Percentiles rank a stretch among this genome's conserved stretches.
Conservation (phyloP, 768 basidiomycete species). For the Coprinopsis marcescibilis region DNA sequence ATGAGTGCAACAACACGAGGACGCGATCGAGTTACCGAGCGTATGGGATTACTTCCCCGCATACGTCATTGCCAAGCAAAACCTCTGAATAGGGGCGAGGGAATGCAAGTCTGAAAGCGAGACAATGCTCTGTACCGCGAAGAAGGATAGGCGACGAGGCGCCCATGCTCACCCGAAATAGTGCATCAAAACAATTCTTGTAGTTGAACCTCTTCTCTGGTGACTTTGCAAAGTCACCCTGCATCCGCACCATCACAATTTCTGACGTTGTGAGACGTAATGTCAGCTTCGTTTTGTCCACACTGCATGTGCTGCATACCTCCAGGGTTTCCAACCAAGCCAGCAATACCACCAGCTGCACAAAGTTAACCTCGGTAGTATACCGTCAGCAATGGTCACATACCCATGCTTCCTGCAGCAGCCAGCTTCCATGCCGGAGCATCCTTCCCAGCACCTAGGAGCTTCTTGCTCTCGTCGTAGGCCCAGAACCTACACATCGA, state of each 20-base stretch:
- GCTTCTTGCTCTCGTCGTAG: constrained; percentile 86
- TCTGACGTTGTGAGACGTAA: constrained; percentile 34
- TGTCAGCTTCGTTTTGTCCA: background rate
- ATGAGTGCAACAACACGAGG: background rate
- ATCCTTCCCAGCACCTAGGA: constrained; percentile 65
- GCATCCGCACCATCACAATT: constrained; percentile 83
- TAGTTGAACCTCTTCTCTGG: constrained; percentile 88
- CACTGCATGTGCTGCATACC: constrained; percentile 33
- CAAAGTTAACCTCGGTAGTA: constrained; percentile 1
- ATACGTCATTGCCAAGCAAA: constrained; percentile 8
- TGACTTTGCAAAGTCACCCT: constrained; percentile 87
- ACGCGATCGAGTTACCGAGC: constrained; percentile 1
- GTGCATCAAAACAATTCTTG: constrained; percentile 83
- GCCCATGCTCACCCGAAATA: constrained; percentile 79
- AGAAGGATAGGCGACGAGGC: too few relatives aligned
- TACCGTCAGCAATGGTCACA: constrained; percentile 20
- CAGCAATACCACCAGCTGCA: constrained; percentile 79
- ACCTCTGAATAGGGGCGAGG: background rate
- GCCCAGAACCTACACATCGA: constrained; percentile 92
- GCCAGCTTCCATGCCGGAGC: constrained; percentile 80
- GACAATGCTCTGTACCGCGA: too few relatives aligned
- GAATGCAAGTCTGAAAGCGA: background rate
- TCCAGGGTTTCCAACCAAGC: constrained; percentile 84
- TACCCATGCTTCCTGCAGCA: constrained; percentile 80
- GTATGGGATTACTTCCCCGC: constrained; percentile 11